Percentiles rank a stretch among this genome's conserved stretches.
phyloP scores from a whole-genome alignment of 2,329 filamentous ascomycete genomes.

The Leptosphaerulina australis region DNA sequence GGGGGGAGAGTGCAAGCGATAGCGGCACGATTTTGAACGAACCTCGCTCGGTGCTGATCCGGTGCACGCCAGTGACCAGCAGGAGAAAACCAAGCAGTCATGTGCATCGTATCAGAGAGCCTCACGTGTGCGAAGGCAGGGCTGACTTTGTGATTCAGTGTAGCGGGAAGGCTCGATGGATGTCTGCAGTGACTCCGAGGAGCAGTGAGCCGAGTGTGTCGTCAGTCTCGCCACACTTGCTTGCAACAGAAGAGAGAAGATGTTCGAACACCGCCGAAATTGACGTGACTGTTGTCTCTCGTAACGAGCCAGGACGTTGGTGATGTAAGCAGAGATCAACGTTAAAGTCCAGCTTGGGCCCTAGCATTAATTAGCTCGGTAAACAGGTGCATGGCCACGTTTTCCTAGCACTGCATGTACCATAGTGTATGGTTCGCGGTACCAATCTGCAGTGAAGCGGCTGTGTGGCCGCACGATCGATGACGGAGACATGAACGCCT shows the following conservation, averaged over 20 bases:
- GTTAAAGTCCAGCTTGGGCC: background rate
- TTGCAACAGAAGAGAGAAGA: background rate
- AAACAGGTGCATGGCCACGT: background rate
- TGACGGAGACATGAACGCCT: background rate
- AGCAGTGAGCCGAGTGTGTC: background rate
- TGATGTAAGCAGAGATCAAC: background rate
- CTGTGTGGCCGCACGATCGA: background rate
- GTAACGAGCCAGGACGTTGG: background rate
- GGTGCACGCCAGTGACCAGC: constrained; percentile 9
- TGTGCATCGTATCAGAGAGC: constrained; percentile 7
- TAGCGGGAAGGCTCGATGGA: background rate
- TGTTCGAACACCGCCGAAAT: background rate
- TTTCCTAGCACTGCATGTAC: background rate
- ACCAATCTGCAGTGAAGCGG: background rate
- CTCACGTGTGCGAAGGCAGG: constrained; percentile 11
- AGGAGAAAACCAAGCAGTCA: background rate
- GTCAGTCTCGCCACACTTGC: background rate
- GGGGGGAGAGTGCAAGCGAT: constrained; percentile 9
- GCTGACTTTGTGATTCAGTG: background rate
- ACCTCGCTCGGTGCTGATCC: constrained; percentile 12
- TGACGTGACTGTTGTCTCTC: background rate
- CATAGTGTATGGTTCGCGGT: background rate
- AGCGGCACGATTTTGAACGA: constrained; percentile 7
- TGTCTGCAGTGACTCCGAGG: background rate
- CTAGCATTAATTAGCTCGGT: background rate